phyloP scores from a whole-genome alignment of 768 basidiomycete species.

The Pisolithus albus region DNA sequence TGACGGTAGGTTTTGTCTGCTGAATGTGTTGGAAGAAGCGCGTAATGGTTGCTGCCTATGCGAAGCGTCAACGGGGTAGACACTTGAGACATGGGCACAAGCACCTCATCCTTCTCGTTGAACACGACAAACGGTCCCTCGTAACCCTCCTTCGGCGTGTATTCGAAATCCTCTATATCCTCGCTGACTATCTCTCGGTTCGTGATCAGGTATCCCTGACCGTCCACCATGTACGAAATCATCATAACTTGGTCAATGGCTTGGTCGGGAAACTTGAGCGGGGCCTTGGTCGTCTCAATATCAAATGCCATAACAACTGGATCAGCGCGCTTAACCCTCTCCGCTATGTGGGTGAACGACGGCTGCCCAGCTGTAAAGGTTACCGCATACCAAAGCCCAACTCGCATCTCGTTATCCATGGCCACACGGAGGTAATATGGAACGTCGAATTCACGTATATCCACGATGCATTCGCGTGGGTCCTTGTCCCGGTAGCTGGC shows the following conservation, averaged over 20 bases:
- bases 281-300: constrained; percentile 99
- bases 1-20: constrained; percentile 91
- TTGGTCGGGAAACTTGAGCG: constrained; percentile 98
- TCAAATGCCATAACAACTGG: constrained; percentile 99
- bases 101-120: constrained; percentile 88
- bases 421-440: constrained; percentile 98
- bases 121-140: constrained; percentile 95
- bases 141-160: constrained; percentile 96
- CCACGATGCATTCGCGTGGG: constrained; percentile 88
- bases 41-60: constrained; percentile 70
- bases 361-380: constrained; percentile 79
- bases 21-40: constrained; percentile 93
- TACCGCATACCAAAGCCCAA: constrained; percentile 95
- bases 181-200: constrained; percentile 96
- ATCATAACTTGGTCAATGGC: constrained; percentile 98
- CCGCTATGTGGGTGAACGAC: constrained; percentile 57
- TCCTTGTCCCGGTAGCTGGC: constrained; percentile 54
- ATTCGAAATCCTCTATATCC: constrained; percentile 98
- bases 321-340: constrained; percentile 96
- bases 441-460: constrained; percentile 93
- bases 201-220: constrained; percentile 94
- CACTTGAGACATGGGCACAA: constrained; percentile 5
- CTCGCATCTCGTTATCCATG: constrained; percentile 96
- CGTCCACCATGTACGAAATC: constrained; percentile 99
- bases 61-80: neutral